Evolutionary conservation across 306 rosid species (phyloP), one percentile per base, ranked within the genome.

Genomic region (Ceratonia siliqua): DNA sequence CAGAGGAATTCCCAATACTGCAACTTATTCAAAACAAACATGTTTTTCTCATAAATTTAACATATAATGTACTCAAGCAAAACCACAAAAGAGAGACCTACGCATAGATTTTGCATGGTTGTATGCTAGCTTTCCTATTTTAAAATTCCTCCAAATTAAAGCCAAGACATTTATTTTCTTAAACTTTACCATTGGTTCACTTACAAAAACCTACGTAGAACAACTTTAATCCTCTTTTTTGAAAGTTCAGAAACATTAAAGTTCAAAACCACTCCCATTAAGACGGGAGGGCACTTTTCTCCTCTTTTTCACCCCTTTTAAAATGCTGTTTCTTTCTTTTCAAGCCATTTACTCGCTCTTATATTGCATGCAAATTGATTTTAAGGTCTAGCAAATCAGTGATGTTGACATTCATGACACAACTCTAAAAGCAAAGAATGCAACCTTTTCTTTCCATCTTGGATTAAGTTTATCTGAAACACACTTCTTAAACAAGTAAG

Each of bases 181-280:
- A 39, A 36, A 43, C 8, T 63, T 71, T 64, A 49, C 14, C 49
- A 70, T 56, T 42, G 5, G 39, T 30, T n/a, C 17, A 18, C 38
- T 61, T 13, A 41, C 68, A 79, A 48, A 53, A 76, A 49, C 28
- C 28, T 43, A 39, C 2, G 53, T 13, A 52, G 24, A 64, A 57
- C 57, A 55, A 27, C 59, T 45, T 41, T 20, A 36, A 50, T 72
- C 53, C 17, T 10, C 55, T 50, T 36, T 65, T 35, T 17, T 15
- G 20, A 10, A 54, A 33, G 53, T 58, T 68, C 49, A 76, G 30
- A 76, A 66, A 76, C 67, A 65, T 21, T 50, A 35, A 49, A 70
- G 73, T 30, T 71, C 45, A 75, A 70, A 71, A 58, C 12, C 5
- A 72, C 32, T 56, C 59, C 32, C 10, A 30, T 63, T 64, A 57